phyloP scores from a whole-genome alignment of 805 yeast genomes.

The Lachancea dasiensis region DNA sequence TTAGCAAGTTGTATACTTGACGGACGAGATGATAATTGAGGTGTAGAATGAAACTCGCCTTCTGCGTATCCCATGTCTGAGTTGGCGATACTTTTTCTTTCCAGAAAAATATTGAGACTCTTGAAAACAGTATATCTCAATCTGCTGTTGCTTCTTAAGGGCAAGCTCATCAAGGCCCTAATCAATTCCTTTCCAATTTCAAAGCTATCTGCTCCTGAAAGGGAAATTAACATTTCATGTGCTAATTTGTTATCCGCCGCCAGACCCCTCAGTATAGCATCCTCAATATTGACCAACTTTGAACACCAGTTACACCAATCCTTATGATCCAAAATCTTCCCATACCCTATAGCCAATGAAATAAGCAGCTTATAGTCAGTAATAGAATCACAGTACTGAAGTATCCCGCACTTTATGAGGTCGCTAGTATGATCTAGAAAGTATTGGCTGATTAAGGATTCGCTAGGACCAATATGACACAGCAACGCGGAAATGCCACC shows the following conservation, averaged over 20 bases:
- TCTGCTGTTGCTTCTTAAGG: neutral
- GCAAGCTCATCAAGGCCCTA: slow-evolving; percentile 4
- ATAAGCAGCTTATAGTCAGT: slow-evolving; percentile 15
- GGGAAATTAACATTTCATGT: slow-evolving; percentile 23
- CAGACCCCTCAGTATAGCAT: slow-evolving; percentile 2
- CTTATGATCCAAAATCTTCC: slow-evolving; percentile 3
- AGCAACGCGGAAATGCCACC: slow-evolving; percentile 25
- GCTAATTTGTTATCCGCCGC: slow-evolving; percentile 13
- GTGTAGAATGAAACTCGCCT: neutral
- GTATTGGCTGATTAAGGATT: slow-evolving; percentile 8
- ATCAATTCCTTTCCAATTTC: neutral
- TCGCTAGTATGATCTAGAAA: slow-evolving; percentile 14
- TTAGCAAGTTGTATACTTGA: neutral
- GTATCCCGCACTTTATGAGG: slow-evolving; percentile 26
- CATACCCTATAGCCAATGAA: slow-evolving; percentile 1
- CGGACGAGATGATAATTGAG: neutral
- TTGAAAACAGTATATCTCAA: slow-evolving; percentile 8
- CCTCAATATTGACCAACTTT: slow-evolving; percentile 3
- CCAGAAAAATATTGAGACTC: slow-evolving; percentile 7
- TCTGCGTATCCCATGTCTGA: neutral
- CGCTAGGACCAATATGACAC: slow-evolving; percentile 11
- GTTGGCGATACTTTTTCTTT: slow-evolving; percentile 1
- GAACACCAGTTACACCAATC: slow-evolving; percentile 9
- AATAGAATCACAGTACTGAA: slow-evolving; percentile 16
- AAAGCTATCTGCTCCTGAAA: slow-evolving; percentile 13